Percentiles rank a stretch among this genome's conserved stretches.
These are phyloP conservation scores for Corymbia maculata DNA, from an alignment of 345 rosid genomes.

Conservation along the genomic window DNA sequence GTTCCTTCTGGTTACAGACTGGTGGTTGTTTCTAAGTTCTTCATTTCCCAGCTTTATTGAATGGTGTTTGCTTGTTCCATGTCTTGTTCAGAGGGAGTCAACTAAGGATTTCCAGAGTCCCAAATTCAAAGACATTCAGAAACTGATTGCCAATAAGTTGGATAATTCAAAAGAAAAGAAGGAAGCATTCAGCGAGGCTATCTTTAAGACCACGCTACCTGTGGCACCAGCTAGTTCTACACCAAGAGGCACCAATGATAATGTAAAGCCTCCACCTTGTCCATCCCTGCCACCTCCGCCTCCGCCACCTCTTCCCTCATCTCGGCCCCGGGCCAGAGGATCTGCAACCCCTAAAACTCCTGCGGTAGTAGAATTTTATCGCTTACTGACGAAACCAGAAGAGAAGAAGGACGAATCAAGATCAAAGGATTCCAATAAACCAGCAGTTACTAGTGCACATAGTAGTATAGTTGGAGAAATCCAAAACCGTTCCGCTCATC, in stretches of 20 bases:
- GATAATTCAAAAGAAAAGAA: constrained; percentile 36
- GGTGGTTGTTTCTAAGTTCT: not conserved
- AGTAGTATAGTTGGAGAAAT: constrained; percentile 84
- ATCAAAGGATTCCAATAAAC: constrained; percentile 20
- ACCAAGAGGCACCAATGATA: constrained; percentile 5
- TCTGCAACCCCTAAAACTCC: constrained; percentile 36
- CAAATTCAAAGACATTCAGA: constrained; percentile 71
- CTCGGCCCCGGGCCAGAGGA: constrained; percentile 37
- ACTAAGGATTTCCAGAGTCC: constrained; percentile 31
- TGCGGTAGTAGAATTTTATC: constrained; percentile 35
- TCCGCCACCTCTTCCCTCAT: constrained; percentile 58
- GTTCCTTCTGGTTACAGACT: not conserved
- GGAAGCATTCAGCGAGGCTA: constrained; percentile 24
- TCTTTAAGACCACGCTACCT: constrained; percentile 6
- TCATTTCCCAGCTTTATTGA: not conserved
- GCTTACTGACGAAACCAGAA: constrained; percentile 41
- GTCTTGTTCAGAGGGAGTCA: constrained; percentile 21
- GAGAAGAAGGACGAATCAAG: constrained; percentile 19
- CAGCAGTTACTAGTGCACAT: constrained; percentile 36
- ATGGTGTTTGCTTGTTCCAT: not conserved
- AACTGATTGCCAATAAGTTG: constrained; percentile 53
- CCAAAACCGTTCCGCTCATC: constrained; percentile 80
- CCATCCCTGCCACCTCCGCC: constrained; percentile 40
- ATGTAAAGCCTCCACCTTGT: constrained; percentile 9
- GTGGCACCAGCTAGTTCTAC: constrained; percentile 6